Conservation (phyloP, 192 early-diverging fungal genomes). For the Borealophlyctis nickersoniae region DNA sequence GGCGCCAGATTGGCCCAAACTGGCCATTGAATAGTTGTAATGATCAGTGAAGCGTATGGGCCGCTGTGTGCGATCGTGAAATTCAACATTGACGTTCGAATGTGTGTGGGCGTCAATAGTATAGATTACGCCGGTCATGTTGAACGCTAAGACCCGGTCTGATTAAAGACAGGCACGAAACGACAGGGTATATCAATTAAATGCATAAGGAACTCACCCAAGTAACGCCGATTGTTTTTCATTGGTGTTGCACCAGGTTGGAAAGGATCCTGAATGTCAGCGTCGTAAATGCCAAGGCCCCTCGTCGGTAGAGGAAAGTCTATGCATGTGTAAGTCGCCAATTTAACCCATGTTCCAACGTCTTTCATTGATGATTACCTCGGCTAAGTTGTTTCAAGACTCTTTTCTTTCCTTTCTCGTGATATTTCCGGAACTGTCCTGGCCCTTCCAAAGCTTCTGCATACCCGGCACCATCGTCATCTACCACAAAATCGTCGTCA, state of each 20-base stretch:
- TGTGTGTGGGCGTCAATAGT: slow-evolving; percentile 63
- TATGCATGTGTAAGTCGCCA: slow-evolving; percentile 7
- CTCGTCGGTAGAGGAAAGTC: background rate
- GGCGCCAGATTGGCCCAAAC: slow-evolving; percentile 64
- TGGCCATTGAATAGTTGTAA: slow-evolving; percentile 74
- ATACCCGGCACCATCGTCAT: slow-evolving; percentile 82
- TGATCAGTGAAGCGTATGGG: slow-evolving; percentile 83
- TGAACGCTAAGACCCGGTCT: slow-evolving; percentile 65
- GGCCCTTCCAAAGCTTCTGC: slow-evolving; percentile 36
- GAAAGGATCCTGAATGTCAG: slow-evolving; percentile 62
- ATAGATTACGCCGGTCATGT: slow-evolving; percentile 77
- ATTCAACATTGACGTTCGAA: slow-evolving; percentile 80
- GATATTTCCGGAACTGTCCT: slow-evolving; percentile 29
- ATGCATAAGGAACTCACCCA: slow-evolving; percentile 23
- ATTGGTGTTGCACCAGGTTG: slow-evolving; percentile 82
- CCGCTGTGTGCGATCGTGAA: slow-evolving; percentile 79
- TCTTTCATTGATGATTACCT: background rate
- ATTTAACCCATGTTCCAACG: background rate
- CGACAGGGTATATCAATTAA: slow-evolving; percentile 4
- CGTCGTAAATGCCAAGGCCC: background rate
- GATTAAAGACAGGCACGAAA: background rate
- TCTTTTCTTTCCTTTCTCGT: slow-evolving; percentile 24
- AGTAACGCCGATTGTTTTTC: slow-evolving; percentile 32
- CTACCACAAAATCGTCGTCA: slow-evolving; percentile 82
- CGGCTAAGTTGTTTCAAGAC: background rate